These are phyloP conservation scores for Xanthoconium stramineum DNA, from an alignment of 768 basidiomycete genomes.

Conservation along the genomic window DNA sequence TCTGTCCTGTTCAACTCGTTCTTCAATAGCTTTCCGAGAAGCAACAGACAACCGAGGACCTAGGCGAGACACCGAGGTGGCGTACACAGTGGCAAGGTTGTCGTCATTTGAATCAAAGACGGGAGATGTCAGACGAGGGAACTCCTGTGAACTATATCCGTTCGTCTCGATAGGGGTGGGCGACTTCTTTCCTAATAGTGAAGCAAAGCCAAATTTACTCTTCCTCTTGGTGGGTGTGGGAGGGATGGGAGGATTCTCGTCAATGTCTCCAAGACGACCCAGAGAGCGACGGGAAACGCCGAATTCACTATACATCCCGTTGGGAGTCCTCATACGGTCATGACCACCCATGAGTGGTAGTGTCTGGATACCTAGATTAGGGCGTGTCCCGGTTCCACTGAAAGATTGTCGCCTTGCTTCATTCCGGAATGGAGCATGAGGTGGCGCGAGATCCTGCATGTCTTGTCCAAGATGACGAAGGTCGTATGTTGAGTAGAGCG, in stretches of 20 bases:
- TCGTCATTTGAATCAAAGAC: constrained; percentile 51
- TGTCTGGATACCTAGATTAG: constrained; percentile 51
- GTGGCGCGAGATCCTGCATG: constrained; percentile 53
- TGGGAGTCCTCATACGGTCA: constrained; percentile 33
- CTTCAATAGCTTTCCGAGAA: constrained; percentile 70
- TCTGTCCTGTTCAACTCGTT: constrained; percentile 78
- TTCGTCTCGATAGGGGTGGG: constrained; percentile 28
- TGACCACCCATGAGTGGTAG: constrained; percentile 39
- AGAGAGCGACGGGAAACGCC: constrained; percentile 64
- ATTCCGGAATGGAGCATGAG: constrained; percentile 60
- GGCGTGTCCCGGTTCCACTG: constrained; percentile 58
- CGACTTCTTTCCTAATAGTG: constrained; percentile 60
- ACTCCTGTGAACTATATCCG: constrained; percentile 41
- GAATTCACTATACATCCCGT: constrained; percentile 67
- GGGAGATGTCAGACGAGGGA: constrained; percentile 46
- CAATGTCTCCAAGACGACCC: constrained; percentile 32
- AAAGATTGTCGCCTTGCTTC: constrained; percentile 76
- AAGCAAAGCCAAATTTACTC: constrained; percentile 68
- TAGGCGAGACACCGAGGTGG: constrained; percentile 47
- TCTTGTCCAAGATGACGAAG: constrained; percentile 45
- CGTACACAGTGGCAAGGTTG: constrained; percentile 41
- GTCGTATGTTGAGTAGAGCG: constrained; percentile 61
- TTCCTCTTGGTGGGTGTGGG: constrained; percentile 55
- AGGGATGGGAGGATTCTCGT: constrained; percentile 27
- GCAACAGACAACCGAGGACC: constrained; percentile 58